Conservation (phyloP, 1,139 yeast genomes). For the Kodamaea sp. region DNA sequence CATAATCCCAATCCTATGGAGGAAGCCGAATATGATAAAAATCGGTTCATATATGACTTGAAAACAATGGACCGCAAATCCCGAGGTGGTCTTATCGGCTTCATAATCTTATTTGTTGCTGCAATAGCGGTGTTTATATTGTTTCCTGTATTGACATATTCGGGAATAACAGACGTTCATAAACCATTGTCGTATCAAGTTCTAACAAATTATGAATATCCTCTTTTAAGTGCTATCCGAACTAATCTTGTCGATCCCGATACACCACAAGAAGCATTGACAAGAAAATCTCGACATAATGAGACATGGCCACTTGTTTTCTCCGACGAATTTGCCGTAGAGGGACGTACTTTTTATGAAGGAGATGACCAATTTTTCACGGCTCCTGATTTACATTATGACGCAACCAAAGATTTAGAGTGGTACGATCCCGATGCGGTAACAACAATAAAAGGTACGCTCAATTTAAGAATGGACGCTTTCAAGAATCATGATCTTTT, state of each 20-base stretch:
- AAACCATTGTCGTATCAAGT: constrained; percentile 19
- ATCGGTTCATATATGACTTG: constrained; percentile 23
- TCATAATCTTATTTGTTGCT: constrained; percentile 16
- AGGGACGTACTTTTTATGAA: constrained; percentile 28
- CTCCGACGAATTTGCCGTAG: constrained; percentile 28
- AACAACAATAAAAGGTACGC: constrained; percentile 26
- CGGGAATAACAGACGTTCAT: constrained; percentile 16
- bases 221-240: constrained; percentile 23
- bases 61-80: constrained; percentile 23
- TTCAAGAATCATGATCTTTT: constrained; percentile 25
- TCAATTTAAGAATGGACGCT: constrained; percentile 26
- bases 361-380: constrained; percentile 32
- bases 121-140: constrained; percentile 20
- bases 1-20: constrained; percentile 29
- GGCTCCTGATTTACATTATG: constrained; percentile 27
- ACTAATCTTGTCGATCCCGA: constrained; percentile 26
- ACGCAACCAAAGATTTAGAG: constrained; percentile 29
- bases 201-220: constrained; percentile 21
- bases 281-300: constrained; percentile 14
- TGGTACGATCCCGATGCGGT: constrained; percentile 34
- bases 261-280: constrained; percentile 19
- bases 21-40: constrained; percentile 26
- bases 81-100: constrained; percentile 19
- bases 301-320: constrained; percentile 25
- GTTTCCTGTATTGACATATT: constrained; percentile 23